Evolutionary conservation across 1,139 yeast genomes (phyloP), one percentile per base, ranked within the genome.

Genomic region (Entelexis sorbosivorans): DNA sequence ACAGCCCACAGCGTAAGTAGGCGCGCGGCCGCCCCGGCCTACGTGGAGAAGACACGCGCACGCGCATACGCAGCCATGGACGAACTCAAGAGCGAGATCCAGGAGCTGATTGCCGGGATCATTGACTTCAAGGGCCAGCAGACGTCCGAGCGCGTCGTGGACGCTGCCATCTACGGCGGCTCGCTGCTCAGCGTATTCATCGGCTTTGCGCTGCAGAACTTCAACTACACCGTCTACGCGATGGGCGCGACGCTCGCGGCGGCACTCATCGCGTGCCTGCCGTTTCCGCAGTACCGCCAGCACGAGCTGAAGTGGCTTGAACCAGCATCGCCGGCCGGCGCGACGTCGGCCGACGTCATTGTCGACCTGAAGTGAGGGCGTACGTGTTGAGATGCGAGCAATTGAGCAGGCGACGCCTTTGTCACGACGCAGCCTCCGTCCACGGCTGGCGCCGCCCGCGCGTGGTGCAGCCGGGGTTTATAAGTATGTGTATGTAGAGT

Each of bases 111-210:
- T 14, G 51, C 54, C 14, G 81, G 79, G 42, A 75, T 80, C 49
- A 78, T 81, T 57, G 86, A 81, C 65, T 79, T 74, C 60, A 68
- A 74, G 59, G 82, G 85, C 55, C 88, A 81, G 64, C 67, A 67
- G 55, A 59, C 63, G 38, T 73, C 74, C 9, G 72, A 72, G 24
- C 48, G 57, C n/a, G 53, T 61, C 17, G 58, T 63, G 20, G 54
- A 56, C 33, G 40, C 50, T 10, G 38, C 67, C 20, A 56, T 70
- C 22, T 58, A 63, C 2, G 34, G 54, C 17, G 76, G 74, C 11
- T 65, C 70, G 0, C 58, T 67, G n/a, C 47, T 71, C 38, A 66
- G 78, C 39, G 67, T 76, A 38, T 33, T 75, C 1, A 63, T 69
- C 35, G 85, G 85, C 1, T 70, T 75, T 51, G 48, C 69, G 3